Conservation (phyloP, 2,329 filamentous ascomycete species). For the Phaeosphaeriaceae sp. region DNA sequence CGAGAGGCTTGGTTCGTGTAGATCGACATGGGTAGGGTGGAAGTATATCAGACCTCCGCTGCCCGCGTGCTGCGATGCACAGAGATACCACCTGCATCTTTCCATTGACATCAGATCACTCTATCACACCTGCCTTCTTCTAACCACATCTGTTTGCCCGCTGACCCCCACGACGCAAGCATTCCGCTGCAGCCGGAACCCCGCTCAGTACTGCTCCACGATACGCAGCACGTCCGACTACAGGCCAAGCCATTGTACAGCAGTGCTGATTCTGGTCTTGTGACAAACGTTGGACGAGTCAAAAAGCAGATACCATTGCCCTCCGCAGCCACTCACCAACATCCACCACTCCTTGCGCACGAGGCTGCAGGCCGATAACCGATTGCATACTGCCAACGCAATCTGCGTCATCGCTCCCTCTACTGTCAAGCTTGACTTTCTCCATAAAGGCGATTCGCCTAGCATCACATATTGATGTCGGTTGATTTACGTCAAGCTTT, state of each 20-base stretch:
- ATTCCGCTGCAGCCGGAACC: conserved; percentile 33
- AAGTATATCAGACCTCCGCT: conserved; percentile 44
- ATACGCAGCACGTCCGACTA: conserved; percentile 26
- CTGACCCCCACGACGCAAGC: conserved; percentile 39
- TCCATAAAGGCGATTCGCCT: conserved; percentile 37
- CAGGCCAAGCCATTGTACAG: conserved; percentile 41
- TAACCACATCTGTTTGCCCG: conserved; percentile 26
- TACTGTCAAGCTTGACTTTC: conserved; percentile 14
- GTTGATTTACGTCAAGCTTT: conserved; percentile 64
- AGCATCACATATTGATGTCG: conserved; percentile 61
- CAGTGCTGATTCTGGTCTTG: conserved; percentile 43
- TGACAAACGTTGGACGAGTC: conserved; percentile 35
- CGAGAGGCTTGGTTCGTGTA: conserved; percentile 25
- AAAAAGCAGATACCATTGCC: conserved; percentile 31
- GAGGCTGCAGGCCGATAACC: conserved; percentile 30
- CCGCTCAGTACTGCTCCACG: conserved; percentile 26
- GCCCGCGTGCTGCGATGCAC: conserved; percentile 9
- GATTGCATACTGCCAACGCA: conserved; percentile 23
- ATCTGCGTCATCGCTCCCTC: conserved; percentile 27
- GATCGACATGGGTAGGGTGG: conserved; percentile 33
- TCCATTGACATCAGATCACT: not conserved
- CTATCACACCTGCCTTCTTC: conserved; percentile 16
- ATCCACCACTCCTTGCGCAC: conserved; percentile 26
- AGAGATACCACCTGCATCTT: conserved; percentile 8
- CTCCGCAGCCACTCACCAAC: conserved; percentile 32